phyloP scores from a whole-genome alignment of 2,329 filamentous ascomycete genomes.

The Rosellinia necatrix region DNA sequence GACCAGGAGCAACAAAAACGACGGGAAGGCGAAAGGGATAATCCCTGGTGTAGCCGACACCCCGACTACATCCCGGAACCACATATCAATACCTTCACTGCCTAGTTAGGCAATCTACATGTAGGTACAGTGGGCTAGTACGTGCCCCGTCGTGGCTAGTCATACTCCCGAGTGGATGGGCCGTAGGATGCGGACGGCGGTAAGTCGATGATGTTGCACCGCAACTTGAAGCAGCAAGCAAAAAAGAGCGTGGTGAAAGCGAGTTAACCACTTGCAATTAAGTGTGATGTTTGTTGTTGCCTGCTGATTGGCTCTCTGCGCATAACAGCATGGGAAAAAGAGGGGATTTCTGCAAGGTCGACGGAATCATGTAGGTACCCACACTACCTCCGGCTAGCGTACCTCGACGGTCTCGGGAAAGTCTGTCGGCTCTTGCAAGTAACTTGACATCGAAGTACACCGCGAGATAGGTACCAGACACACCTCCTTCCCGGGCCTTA shows the following conservation, averaged over 20 bases:
- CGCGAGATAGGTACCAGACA: not conserved
- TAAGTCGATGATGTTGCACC: slow-evolving; percentile 10
- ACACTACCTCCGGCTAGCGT: too few relatives aligned
- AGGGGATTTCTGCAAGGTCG: slow-evolving; percentile 12
- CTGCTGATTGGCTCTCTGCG: slow-evolving; percentile 13
- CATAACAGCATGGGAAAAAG: slow-evolving; percentile 14
- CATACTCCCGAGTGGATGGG: slow-evolving; percentile 12
- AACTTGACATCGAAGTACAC: not conserved
- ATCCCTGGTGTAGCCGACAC: slow-evolving; percentile 15
- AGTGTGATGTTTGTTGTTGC: not conserved
- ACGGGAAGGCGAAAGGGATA: slow-evolving; percentile 2
- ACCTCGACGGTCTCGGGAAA: slow-evolving; percentile 1
- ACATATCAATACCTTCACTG: too few relatives aligned
- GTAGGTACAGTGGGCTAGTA: not conserved
- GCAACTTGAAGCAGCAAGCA: slow-evolving; percentile 1
- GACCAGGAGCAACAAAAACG: not conserved
- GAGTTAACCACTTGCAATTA: not conserved
- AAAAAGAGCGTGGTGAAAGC: not conserved
- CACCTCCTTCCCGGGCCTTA: not conserved
- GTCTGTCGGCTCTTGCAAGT: slow-evolving; percentile 1
- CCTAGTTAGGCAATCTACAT: not conserved
- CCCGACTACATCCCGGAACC: slow-evolving; percentile 1
- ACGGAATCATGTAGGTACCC: too few relatives aligned
- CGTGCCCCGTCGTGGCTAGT: not conserved
- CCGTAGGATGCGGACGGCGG: slow-evolving; percentile 4